These are phyloP conservation scores for Pythium volutum DNA, from an alignment of 352 stramenopile species.

Conservation along the genomic window DNA sequence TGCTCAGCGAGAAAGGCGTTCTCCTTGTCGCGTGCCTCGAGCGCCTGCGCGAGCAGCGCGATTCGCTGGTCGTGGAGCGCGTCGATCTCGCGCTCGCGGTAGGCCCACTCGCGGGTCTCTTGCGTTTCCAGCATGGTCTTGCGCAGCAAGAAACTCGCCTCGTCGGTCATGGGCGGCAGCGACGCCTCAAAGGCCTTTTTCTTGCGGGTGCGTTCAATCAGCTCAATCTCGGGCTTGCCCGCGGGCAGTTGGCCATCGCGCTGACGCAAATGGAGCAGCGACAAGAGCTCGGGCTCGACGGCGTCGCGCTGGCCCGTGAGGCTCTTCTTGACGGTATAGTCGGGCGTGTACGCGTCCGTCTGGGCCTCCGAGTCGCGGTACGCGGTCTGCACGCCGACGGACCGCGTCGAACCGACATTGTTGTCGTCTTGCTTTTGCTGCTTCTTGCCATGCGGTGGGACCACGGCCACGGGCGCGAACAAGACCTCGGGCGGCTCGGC, in stretches of 20 bases:
- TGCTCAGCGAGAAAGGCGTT: slow-evolving; percentile 91
- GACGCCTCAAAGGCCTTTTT: slow-evolving; percentile 85
- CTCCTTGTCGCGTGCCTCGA: slow-evolving; percentile 87
- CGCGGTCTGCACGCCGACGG: slow-evolving; percentile 87
- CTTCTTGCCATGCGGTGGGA: slow-evolving; percentile 32
- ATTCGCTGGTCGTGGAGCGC: slow-evolving; percentile 78
- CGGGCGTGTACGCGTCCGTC: slow-evolving; percentile 92
- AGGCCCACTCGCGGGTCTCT: slow-evolving; percentile 87
- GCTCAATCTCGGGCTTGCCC: slow-evolving; percentile 81
- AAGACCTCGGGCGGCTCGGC: slow-evolving; percentile 86
- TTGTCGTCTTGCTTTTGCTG: slow-evolving; percentile 30
- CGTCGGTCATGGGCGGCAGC: slow-evolving; percentile 93
- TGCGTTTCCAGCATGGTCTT: slow-evolving; percentile 93
- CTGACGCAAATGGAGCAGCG: slow-evolving; percentile 69
- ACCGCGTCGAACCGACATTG: slow-evolving; percentile 44
- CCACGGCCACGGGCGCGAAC: slow-evolving; percentile 50
- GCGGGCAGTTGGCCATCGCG: slow-evolving; percentile 68
- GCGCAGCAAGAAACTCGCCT: slow-evolving; percentile 87
- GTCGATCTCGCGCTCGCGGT: slow-evolving; percentile 90
- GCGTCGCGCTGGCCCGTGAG: slow-evolving; percentile 27
- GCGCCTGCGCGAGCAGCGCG: slow-evolving; percentile 66
- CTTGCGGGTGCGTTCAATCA: slow-evolving; percentile 88
- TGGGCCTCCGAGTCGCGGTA: slow-evolving; percentile 93
- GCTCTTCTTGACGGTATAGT: slow-evolving; percentile 82
- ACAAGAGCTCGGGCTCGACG: slow-evolving; percentile 79